Evolutionary conservation across 306 rosid genomes (phyloP).

Genomic region (Glycine soja): DNA sequence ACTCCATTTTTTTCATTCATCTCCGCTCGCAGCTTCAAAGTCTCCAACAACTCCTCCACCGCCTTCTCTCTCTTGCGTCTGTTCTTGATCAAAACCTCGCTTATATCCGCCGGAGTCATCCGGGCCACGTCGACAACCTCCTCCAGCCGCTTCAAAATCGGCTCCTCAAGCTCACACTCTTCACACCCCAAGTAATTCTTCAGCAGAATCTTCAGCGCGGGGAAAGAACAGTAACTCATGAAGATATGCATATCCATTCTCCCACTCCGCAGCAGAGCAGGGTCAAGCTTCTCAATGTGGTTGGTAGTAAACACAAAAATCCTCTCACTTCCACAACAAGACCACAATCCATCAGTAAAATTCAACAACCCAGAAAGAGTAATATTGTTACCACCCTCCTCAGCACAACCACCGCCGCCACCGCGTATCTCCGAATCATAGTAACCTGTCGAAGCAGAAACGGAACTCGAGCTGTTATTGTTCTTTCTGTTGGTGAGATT

Average conservation of each 20-base stretch:
- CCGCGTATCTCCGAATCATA: conserved; percentile 54
- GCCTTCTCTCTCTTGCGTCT: conserved; percentile 66
- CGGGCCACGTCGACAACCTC: conserved; percentile 65
- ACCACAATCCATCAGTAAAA: conserved; percentile 97
- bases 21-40: conserved; percentile 62
- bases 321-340: conserved; percentile 97
- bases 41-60: conserved; percentile 65
- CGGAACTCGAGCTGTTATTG: no score
- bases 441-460: conserved; percentile 36
- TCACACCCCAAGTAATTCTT: conserved; percentile 71
- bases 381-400: conserved; percentile 70
- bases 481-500: conserved; percentile 51
- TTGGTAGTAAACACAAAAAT: conserved; percentile 92
- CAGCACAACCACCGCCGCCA: conserved; percentile 47
- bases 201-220: conserved; percentile 76
- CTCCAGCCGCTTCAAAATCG: conserved; percentile 50
- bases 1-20: conserved; percentile 53
- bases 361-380: conserved; percentile 91
- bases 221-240: conserved; percentile 78
- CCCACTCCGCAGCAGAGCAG: conserved; percentile 90
- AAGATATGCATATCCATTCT: conserved; percentile 96
- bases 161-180: conserved; percentile 50
- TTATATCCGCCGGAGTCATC: conserved; percentile 95
- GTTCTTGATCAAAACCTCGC: conserved; percentile 90
- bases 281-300: conserved; percentile 95